These are phyloP conservation scores for Erythrobasidium hasegawianum DNA, from an alignment of 1,284 basidiomycete genomes.

Conservation along the genomic window DNA sequence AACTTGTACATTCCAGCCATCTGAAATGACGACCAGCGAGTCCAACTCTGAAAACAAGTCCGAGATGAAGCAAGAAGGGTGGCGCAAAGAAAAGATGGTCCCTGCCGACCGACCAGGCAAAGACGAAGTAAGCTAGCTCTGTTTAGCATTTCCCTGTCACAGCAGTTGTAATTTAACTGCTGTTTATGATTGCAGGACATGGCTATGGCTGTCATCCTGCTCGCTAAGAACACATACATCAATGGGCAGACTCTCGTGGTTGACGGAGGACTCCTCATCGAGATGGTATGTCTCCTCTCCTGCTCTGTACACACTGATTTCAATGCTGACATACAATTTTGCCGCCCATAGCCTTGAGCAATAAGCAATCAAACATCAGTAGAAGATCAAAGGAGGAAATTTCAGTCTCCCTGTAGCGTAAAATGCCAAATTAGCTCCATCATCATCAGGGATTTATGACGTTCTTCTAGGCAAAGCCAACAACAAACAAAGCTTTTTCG, in stretches of 20 bases:
- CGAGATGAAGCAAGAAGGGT: slow-evolving; percentile 40
- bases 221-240: slow-evolving; percentile 29
- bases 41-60: slow-evolving; percentile 54
- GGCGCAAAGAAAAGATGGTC: slow-evolving; percentile 13
- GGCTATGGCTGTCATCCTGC: slow-evolving; percentile 26
- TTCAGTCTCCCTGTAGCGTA: too few relatives aligned
- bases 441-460: too few relatives aligned
- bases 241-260: slow-evolving; percentile 32
- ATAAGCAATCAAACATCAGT: too few relatives aligned
- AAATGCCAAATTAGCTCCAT: too few relatives aligned
- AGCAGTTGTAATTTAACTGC: too few relatives aligned
- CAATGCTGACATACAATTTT: too few relatives aligned
- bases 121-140: too few relatives aligned
- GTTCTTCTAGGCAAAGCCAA: too few relatives aligned
- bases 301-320: background rate
- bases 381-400: too few relatives aligned
- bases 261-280: slow-evolving; percentile 27
- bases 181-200: slow-evolving; percentile 7
- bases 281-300: slow-evolving; percentile 9
- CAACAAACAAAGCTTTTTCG: too few relatives aligned
- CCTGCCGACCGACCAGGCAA: slow-evolving; percentile 34
- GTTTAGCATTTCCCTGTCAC: too few relatives aligned
- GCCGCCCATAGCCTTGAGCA: too few relatives aligned
- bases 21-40: slow-evolving; percentile 64
- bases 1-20: slow-evolving; percentile 47